These are phyloP conservation scores for Parachaetomium inaequale DNA, from an alignment of 495 filamentous ascomycete genomes.

Conservation along the genomic window DNA sequence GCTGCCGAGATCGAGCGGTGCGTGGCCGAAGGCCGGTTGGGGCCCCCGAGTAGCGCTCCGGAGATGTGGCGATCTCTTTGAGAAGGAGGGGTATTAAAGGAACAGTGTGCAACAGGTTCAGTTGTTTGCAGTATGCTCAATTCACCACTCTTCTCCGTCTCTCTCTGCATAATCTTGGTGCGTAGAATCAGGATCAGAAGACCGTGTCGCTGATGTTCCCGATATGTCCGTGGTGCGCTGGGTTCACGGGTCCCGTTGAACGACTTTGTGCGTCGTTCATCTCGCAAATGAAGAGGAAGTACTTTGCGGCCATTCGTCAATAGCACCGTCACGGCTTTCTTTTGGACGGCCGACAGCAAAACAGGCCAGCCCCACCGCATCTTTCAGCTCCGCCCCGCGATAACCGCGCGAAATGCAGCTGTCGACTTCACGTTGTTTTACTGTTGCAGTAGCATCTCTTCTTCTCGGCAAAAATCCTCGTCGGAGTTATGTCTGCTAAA, in stretches of 20 bases:
- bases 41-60: too few relatives aligned
- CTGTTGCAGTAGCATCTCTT: background rate
- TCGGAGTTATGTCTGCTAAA: background rate
- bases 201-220: background rate
- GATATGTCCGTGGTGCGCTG: background rate
- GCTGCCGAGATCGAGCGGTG: too few relatives aligned
- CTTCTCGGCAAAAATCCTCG: background rate
- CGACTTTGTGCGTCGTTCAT: background rate
- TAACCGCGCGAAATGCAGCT: background rate
- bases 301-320: background rate
- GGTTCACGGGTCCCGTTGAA: background rate
- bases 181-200: background rate
- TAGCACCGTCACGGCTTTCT: background rate
- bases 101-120: too few relatives aligned
- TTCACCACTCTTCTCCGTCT: too few relatives aligned
- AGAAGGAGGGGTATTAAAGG: too few relatives aligned
- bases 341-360: background rate
- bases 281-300: too few relatives aligned
- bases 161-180: background rate
- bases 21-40: too few relatives aligned
- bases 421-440: background rate
- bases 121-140: too few relatives aligned
- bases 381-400: background rate
- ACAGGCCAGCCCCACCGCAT: background rate
- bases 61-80: too few relatives aligned